Evolutionary conservation across 345 rosid genomes (phyloP).

Genomic region (Eucalyptus sp.): DNA sequence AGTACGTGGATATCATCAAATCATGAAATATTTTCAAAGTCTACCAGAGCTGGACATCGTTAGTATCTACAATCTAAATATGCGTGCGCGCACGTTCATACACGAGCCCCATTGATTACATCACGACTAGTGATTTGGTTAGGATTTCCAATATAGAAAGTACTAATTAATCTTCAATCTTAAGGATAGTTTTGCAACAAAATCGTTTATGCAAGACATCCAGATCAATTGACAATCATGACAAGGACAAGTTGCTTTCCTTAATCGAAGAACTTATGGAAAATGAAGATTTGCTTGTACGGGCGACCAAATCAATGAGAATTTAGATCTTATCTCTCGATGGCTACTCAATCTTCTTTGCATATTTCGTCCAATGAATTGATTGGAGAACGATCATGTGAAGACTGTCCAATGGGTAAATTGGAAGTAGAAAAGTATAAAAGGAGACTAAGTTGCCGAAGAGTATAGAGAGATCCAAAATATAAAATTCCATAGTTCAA

Average conservation of each 20-base stretch:
- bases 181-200: background rate
- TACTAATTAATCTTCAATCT: background rate
- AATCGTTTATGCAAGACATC: background rate
- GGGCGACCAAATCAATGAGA: too few species aligned
- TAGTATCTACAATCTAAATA: background rate
- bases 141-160: too few species aligned
- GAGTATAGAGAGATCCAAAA: background rate
- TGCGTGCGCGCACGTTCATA: rapidly evolving
- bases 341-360: background rate
- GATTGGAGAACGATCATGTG: background rate
- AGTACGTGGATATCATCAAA: background rate
- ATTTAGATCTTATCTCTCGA: background rate
- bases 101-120: too few species aligned
- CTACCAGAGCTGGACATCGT: background rate
- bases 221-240: background rate
- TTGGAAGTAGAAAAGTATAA: background rate
- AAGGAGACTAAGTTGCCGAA: background rate
- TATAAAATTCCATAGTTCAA: too few species aligned
- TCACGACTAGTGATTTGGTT: too few species aligned
- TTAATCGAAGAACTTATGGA: background rate
- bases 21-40: background rate
- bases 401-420: background rate
- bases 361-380: too few species aligned
- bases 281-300: background rate
- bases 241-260: background rate